Base-by-base conservation (phyloP, 257 asterid species). In the Petrea volubilis region DNA sequence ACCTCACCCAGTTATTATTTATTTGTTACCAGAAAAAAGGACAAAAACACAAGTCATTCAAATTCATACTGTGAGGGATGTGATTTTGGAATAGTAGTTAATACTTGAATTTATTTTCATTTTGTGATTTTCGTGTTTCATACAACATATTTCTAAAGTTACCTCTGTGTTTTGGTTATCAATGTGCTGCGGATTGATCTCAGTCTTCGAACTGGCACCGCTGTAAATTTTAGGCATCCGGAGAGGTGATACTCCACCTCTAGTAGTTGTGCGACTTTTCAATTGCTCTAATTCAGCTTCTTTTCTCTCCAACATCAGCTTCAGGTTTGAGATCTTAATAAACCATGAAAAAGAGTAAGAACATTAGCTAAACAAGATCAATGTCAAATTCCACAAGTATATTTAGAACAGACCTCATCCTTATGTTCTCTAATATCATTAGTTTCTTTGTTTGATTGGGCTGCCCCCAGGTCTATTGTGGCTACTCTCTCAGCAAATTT, bases 401-500 rank as follows among this genome's bases (percentile, higher is more conserved):
- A 13, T 18, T 27, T 51, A 65, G 66, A 51, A 58, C 75, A 31
- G 17, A 93, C 98, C 98, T 93, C 97, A 0, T 90, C 97, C 78
- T 87, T 93, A 68, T 77, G 80, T 60, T 90, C 97, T 57, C 81
- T 83, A 34, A 93, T 78, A 80, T 90, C 97, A 64, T 87, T 77
- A 17, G 90, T 82, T 83, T 93, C 98, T 80, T 85, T 90, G 64
- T 87, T 93, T 27, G 97, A 86, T 55, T 77, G 82, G 62, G 98
- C 97, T 64, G 93, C 93, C 25, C 98, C 98, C 60, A 93, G 89
- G 66, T 93, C 87, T 60, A 90, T 87, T 18, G 97, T 82, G 18
- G 93, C 92, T 55, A 93, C 98, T 73, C 98, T 84, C 74, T 88
- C 93, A 18, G 97, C 98, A 78, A 93, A 93, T 68, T 93, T 93